phyloP scores from a whole-genome alignment of 208 protist genomes.

The Angomonas ambiguus region DNA sequence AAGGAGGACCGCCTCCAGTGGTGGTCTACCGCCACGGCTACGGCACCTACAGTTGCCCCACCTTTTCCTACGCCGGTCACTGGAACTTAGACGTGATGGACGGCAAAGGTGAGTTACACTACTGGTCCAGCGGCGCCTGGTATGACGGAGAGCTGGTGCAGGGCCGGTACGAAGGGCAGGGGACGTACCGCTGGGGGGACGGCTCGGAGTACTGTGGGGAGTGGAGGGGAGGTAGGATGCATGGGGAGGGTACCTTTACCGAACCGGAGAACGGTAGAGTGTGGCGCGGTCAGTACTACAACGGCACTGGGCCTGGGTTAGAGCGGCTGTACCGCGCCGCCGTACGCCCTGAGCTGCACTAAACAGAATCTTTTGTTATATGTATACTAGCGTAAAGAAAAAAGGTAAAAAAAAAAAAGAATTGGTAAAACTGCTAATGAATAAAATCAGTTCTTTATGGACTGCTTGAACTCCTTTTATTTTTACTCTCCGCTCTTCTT shows the following conservation, averaged over 20 bases:
- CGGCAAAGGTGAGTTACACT: constrained; percentile 57
- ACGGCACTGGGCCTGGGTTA: constrained; percentile 71
- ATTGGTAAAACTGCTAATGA: background rate
- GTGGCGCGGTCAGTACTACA: constrained; percentile 80
- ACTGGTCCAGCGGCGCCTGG: constrained; percentile 39
- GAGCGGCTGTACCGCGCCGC: constrained; percentile 21
- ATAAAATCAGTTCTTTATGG: no score
- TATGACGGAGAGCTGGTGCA: constrained; percentile 61
- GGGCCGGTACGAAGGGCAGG: constrained; percentile 69
- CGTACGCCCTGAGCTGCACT: background rate
- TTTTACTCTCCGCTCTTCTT: constrained; percentile 9
- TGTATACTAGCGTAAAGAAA: background rate
- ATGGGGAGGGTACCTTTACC: constrained; percentile 82
- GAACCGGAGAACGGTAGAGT: constrained; percentile 54
- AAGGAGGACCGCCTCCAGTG: background rate
- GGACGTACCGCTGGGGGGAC: constrained; percentile 62
- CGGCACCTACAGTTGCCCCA: constrained; percentile 62
- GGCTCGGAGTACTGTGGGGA: constrained; percentile 65
- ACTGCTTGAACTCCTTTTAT: no score
- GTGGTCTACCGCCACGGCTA: constrained; percentile 58
- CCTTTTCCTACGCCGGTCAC: constrained; percentile 72
- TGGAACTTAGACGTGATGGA: constrained; percentile 87
- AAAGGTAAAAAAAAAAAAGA: constrained; percentile 11
- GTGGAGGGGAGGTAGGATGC: constrained; percentile 81
- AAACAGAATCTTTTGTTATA: background rate